phyloP scores from a whole-genome alignment of 2,329 filamentous ascomycete genomes.

The Cercospora sp. region DNA sequence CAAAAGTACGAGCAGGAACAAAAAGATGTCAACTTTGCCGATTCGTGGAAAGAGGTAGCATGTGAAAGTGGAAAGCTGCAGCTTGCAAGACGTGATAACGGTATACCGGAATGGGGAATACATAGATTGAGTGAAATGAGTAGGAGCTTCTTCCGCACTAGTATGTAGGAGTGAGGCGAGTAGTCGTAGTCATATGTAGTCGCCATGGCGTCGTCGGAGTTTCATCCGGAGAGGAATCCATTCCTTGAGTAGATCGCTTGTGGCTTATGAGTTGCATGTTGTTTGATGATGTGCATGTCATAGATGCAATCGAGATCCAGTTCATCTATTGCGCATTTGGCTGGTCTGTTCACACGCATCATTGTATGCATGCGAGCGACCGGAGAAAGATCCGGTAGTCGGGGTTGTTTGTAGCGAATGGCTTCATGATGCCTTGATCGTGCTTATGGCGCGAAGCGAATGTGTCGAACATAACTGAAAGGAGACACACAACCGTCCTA shows the following conservation, averaged over 20 bases:
- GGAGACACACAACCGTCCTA: background rate
- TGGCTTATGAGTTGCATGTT: background rate
- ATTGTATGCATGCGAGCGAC: background rate
- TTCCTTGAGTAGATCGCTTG: background rate
- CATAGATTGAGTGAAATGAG: background rate
- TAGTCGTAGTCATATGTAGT: background rate
- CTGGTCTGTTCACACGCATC: background rate
- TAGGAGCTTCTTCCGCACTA: background rate
- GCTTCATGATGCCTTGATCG: background rate
- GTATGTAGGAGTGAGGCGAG: background rate
- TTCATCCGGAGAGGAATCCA: background rate
- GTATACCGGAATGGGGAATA: background rate
- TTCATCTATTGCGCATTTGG: background rate
- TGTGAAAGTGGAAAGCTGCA: background rate
- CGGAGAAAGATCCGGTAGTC: background rate
- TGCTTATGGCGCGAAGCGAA: background rate
- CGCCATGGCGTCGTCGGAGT: background rate
- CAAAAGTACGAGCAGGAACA: background rate
- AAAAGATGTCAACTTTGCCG: background rate
- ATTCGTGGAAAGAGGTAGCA: background rate
- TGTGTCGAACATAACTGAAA: background rate
- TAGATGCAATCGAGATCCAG: background rate
- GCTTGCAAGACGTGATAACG: background rate
- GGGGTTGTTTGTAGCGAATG: background rate
- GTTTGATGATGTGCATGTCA: background rate